Conservation (phyloP, 768 basidiomycete species). For the Chalciporus chontae region DNA sequence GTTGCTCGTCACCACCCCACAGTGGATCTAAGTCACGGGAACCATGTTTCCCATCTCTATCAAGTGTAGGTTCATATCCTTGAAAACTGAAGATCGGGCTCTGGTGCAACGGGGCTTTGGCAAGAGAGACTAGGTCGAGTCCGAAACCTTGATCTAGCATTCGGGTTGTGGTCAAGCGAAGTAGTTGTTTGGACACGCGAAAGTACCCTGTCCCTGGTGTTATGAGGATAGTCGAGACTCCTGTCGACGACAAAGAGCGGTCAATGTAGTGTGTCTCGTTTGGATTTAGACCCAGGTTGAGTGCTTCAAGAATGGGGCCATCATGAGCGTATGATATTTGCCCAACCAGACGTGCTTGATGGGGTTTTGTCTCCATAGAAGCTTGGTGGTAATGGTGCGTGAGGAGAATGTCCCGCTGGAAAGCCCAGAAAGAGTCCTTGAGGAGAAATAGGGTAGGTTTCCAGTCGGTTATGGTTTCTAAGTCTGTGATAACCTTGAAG, state of each 20-base stretch:
- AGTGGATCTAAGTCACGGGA: slow-evolving; percentile 60
- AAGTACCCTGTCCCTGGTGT: slow-evolving; percentile 95
- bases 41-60: slow-evolving; percentile 45
- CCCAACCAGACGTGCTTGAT: slow-evolving; percentile 69
- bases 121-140: slow-evolving; percentile 81
- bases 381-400: slow-evolving; percentile 86
- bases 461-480: slow-evolving; percentile 88
- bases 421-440: slow-evolving; percentile 87
- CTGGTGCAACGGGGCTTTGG: slow-evolving; percentile 89
- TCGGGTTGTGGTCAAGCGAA: slow-evolving; percentile 88
- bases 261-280: slow-evolving; percentile 95
- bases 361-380: slow-evolving; percentile 40
- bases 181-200: slow-evolving; percentile 83
- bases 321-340: slow-evolving; percentile 85
- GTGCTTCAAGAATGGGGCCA: slow-evolving; percentile 90
- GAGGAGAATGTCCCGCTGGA: slow-evolving; percentile 87
- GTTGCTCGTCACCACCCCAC: slow-evolving; percentile 66
- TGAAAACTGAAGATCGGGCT: slow-evolving; percentile 91
- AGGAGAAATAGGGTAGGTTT: slow-evolving; percentile 80
- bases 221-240: slow-evolving; percentile 76
- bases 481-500: slow-evolving; percentile 91
- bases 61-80: slow-evolving; percentile 57
- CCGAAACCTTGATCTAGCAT: slow-evolving; percentile 93
- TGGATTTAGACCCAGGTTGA: slow-evolving; percentile 90
- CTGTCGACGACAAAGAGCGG: slow-evolving; percentile 87